Conservation (phyloP, 2,329 filamentous ascomycete genomes). For the Fusarium newnesense region DNA sequence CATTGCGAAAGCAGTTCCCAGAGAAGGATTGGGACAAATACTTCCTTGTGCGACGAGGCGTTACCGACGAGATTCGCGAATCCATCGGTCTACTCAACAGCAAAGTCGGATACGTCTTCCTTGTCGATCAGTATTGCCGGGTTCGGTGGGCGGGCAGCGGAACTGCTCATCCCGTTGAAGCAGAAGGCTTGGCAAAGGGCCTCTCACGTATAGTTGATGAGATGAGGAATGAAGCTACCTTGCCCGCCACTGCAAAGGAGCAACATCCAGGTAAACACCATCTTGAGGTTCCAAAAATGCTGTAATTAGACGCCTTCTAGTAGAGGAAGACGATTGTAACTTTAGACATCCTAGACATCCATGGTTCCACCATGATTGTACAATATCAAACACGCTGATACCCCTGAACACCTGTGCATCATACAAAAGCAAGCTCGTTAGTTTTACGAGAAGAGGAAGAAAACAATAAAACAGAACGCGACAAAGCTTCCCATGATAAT, state of each 20-base stretch:
- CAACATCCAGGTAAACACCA: slow-evolving; percentile 47
- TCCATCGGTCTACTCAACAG: slow-evolving; percentile 80
- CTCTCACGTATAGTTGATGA: slow-evolving; percentile 72
- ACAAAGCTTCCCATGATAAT: slow-evolving; percentile 94
- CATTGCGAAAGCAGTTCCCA: slow-evolving; percentile 60
- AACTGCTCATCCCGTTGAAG: slow-evolving; percentile 71
- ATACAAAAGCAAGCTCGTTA: slow-evolving; percentile 19
- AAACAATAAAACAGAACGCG: slow-evolving; percentile 86
- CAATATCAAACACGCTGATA: slow-evolving; percentile 51
- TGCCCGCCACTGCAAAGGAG: slow-evolving; percentile 50
- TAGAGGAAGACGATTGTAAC: slow-evolving; percentile 38
- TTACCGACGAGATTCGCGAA: slow-evolving; percentile 71
- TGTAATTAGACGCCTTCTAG: slow-evolving; percentile 37
- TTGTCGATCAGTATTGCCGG: slow-evolving; percentile 86
- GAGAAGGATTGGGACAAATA: slow-evolving; percentile 68
- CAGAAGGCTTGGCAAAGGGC: slow-evolving; percentile 72
- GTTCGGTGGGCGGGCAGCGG: slow-evolving; percentile 96
- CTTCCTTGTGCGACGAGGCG: slow-evolving; percentile 67
- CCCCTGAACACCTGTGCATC: slow-evolving; percentile 50
- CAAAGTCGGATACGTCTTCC: slow-evolving; percentile 93
- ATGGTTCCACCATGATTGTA: slow-evolving; percentile 46
- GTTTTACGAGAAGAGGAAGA: slow-evolving; percentile 78
- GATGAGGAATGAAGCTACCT: slow-evolving; percentile 52
- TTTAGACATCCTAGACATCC: slow-evolving; percentile 38
- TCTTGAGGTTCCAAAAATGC: slow-evolving; percentile 42